Percentiles rank a stretch among this genome's conserved stretches.
phyloP scores from a whole-genome alignment of 108 stramenopile species.

The Nannochloropsis gaditana region DNA sequence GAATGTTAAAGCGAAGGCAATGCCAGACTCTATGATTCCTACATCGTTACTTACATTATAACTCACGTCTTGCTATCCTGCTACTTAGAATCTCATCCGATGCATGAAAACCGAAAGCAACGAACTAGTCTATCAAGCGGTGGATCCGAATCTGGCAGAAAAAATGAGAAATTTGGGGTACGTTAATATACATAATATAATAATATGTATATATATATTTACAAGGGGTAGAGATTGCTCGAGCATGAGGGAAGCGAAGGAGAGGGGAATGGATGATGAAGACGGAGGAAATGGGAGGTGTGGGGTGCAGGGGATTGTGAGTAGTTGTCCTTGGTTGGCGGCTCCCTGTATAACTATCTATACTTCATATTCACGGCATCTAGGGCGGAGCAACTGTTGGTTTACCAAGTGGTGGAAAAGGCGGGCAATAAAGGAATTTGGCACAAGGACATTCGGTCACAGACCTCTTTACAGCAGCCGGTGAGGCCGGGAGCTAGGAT shows the following conservation, averaged over 20 bases:
- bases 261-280: neutral
- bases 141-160: slow-evolving; percentile 24
- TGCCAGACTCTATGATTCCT: no score
- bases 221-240: no score
- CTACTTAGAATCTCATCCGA: neutral
- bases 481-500: slow-evolving; percentile 22
- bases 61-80: neutral
- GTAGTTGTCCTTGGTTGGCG: no score
- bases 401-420: slow-evolving; percentile 84
- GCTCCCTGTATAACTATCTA: neutral
- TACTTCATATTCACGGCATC: neutral
- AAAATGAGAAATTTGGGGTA: slow-evolving; percentile 32
- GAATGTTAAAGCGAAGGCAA: no score
- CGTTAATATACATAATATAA: neutral
- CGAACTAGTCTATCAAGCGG: slow-evolving; percentile 26
- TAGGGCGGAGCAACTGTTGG: slow-evolving; percentile 60
- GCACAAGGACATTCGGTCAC: slow-evolving; percentile 84
- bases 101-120: slow-evolving; percentile 22
- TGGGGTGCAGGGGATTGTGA: no score
- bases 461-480: slow-evolving; percentile 79
- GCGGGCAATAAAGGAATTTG: slow-evolving; percentile 90
- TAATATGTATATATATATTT: no score
- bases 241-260: neutral
- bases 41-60: no score
- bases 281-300: no score